Conservation (phyloP, 2,329 filamentous ascomycete genomes). For the Diaporthe sp. region DNA sequence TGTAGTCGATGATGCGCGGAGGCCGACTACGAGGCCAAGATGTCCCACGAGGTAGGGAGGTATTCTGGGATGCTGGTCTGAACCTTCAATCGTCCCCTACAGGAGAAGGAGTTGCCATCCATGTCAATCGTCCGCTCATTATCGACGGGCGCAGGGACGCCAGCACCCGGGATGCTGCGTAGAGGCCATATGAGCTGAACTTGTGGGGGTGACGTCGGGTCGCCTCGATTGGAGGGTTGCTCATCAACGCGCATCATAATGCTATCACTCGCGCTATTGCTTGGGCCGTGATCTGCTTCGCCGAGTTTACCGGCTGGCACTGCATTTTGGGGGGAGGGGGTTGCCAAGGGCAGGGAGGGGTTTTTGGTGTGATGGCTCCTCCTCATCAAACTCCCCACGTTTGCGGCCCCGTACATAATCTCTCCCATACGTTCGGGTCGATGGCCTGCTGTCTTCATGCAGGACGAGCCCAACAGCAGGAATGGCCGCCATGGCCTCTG, state of each 20-base stretch:
- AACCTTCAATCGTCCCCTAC: conserved; percentile 22
- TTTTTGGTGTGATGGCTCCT: background rate
- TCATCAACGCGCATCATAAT: background rate
- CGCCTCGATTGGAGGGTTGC: background rate
- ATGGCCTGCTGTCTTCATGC: conserved; percentile 21
- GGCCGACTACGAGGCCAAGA: background rate
- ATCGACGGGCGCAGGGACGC: background rate
- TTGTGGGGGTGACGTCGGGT: background rate
- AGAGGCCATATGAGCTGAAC: background rate
- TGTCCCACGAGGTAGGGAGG: conserved; percentile 17
- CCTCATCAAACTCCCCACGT: conserved; percentile 11
- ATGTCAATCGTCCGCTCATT: background rate
- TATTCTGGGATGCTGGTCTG: conserved; percentile 17
- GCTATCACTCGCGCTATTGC: background rate
- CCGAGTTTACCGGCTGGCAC: conserved; percentile 8
- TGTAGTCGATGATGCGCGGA: background rate
- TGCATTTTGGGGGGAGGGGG: background rate
- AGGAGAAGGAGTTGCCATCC: conserved; percentile 7
- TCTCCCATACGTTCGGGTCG: conserved; percentile 20
- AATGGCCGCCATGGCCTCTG: conserved; percentile 22
- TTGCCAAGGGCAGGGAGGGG: background rate
- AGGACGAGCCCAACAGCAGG: conserved; percentile 13
- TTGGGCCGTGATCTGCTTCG: background rate
- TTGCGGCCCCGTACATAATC: conserved; percentile 18
- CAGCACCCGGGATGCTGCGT: background rate